These are phyloP conservation scores for Mortierella hygrophila DNA, from an alignment of 192 early-diverging fungal genomes.

Conservation along the genomic window DNA sequence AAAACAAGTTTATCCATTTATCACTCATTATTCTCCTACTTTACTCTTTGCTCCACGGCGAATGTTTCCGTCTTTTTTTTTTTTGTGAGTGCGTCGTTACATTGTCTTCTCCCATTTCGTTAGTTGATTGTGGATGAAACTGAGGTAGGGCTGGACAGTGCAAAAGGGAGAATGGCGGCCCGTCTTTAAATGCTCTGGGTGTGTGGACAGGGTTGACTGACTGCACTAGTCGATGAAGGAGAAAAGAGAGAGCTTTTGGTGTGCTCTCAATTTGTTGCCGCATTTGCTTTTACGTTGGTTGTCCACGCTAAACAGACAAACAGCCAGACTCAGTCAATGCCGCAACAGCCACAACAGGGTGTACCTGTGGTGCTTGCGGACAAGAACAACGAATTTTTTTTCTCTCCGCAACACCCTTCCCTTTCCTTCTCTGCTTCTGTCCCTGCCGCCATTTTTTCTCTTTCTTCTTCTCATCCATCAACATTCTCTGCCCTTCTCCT, in stretches of 20 bases:
- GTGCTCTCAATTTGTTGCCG: neutral
- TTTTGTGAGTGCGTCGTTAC: neutral
- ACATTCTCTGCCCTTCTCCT: neutral
- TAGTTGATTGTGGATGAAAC: neutral
- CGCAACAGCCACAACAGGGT: neutral
- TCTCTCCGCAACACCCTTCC: constrained; percentile 2
- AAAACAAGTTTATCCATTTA: neutral
- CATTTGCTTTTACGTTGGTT: neutral
- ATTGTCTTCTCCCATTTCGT: neutral
- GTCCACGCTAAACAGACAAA: neutral
- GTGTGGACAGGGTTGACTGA: neutral
- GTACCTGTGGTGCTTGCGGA: neutral
- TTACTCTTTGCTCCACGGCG: neutral
- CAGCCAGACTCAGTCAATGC: neutral
- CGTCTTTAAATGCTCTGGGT: neutral
- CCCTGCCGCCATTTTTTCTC: neutral
- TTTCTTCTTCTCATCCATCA: neutral
- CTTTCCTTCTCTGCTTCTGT: neutral
- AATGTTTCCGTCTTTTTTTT: neutral
- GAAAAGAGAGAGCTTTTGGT: neutral
- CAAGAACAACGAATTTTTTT: neutral
- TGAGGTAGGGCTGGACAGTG: neutral
- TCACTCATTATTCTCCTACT: neutral
- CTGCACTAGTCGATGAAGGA: neutral
- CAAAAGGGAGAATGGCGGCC: neutral